Evolutionary conservation across 345 rosid genomes (phyloP).

Genomic region (Heritiera littoralis): DNA sequence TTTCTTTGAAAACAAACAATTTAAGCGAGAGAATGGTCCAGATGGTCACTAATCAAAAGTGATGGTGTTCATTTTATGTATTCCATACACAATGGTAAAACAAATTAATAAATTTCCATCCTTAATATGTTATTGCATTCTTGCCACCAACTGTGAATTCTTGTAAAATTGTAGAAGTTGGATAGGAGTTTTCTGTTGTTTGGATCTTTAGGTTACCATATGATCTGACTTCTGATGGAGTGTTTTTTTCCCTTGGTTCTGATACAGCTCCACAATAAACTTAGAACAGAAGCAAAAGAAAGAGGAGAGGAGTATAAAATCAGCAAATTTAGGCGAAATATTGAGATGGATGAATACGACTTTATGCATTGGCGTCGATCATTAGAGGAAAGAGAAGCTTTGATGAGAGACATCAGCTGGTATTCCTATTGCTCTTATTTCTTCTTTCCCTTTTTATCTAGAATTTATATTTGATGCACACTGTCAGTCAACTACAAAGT

Average conservation of each 20-base stretch:
- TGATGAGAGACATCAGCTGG: conserved; percentile 94
- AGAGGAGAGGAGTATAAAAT: conserved; percentile 82
- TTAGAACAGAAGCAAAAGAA: conserved; percentile 64
- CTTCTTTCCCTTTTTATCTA: background rate
- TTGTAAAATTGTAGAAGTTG: background rate
- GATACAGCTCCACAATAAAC: conserved; percentile 66
- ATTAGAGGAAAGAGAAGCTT: conserved; percentile 92
- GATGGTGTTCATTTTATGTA: background rate
- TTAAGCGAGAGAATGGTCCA: background rate
- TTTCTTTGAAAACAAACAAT: background rate
- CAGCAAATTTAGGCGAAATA: conserved; percentile 63
- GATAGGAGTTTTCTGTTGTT: background rate
- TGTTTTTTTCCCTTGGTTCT: conserved; percentile 21
- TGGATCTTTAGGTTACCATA: background rate
- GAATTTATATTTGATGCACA: too few relatives aligned
- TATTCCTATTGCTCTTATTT: conserved; percentile 24
- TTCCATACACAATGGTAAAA: background rate
- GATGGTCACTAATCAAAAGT: background rate
- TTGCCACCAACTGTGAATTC: background rate
- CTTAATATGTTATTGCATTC: background rate
- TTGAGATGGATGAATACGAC: conserved; percentile 95
- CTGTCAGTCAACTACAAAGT: too few relatives aligned
- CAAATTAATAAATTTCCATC: background rate
- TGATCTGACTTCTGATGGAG: background rate
- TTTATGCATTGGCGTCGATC: conserved; percentile 86